Evolutionary conservation across 1,139 yeast genomes (phyloP), one percentile per base, ranked within the genome.

Genomic region (Scheffersomyces titani): DNA sequence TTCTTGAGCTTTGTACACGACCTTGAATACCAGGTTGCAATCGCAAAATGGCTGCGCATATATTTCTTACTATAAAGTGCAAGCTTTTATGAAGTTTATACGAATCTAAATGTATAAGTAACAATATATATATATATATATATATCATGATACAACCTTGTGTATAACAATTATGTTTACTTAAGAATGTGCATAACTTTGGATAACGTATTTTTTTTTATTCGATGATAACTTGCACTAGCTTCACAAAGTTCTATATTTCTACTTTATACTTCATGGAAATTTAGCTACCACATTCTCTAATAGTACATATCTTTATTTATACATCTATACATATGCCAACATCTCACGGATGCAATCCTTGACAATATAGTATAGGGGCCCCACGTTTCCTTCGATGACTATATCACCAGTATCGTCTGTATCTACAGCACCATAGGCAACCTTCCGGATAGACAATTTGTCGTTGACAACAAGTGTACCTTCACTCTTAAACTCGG

Each of bases 401-500:
- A 89, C 78, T 20, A 96, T 83, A 67, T 89, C 89, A 49, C 98
- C 97, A 52, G 92, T 92, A 54, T 78, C 83, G 52, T 80, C 83
- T 40, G 74, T 73, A 55, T 77, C 82, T 9, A 67, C 61, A 18
- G 70, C 67, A 22, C 77, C 73, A 60, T 76, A 75, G 9, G 85
- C 84, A 3, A 90, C 81, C 70, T 94, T 93, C 57, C 92, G 78
- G 7, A 94, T 85, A 1, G 93, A 88, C 24, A 94, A 83, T 55
- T 77, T 77, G 58, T 89, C 90, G 66, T 93, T 93, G 47, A 96
- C 90, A 7, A 93, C 97, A 54, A 94, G 76, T 0, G 93, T 87
- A 69, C 98, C 99, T 69, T 92, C 98, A 56, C 98, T 96, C 68
- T 90, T 87, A 70, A 94, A 92, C 66, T 93, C 98, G 0, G 97